These are phyloP conservation scores for Dactylellina sp. DNA, from an alignment of 2,329 filamentous ascomycete genomes.

Conservation along the genomic window DNA sequence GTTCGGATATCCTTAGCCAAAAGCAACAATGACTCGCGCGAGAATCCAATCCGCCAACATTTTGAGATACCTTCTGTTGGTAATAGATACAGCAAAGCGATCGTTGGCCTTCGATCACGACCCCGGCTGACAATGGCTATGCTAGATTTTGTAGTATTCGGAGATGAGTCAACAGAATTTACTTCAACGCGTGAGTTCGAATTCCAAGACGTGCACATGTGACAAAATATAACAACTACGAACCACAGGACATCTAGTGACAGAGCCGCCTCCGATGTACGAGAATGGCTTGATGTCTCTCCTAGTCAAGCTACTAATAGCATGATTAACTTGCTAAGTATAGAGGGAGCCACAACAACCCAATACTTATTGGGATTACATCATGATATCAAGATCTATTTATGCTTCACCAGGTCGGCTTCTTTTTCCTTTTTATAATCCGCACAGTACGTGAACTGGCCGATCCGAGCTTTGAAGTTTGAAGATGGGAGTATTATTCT, in stretches of 20 bases:
- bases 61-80: background rate
- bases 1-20: no score
- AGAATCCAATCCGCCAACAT: no score
- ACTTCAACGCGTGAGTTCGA: slow-evolving; percentile 69
- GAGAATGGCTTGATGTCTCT: slow-evolving; percentile 73
- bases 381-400: slow-evolving; percentile 70
- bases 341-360: slow-evolving; percentile 69
- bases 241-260: slow-evolving; percentile 63
- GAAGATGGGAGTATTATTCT: slow-evolving; percentile 65
- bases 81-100: slow-evolving; percentile 64
- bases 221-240: background rate
- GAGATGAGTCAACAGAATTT: slow-evolving; percentile 73
- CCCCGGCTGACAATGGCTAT: slow-evolving; percentile 68
- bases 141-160: slow-evolving; percentile 71
- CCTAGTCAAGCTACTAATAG: slow-evolving; percentile 66
- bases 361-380: slow-evolving; percentile 71
- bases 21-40: no score
- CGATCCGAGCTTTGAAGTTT: slow-evolving; percentile 70
- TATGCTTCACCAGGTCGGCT: slow-evolving; percentile 73
- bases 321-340: slow-evolving; percentile 68
- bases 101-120: slow-evolving; percentile 71
- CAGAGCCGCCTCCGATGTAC: slow-evolving; percentile 69
- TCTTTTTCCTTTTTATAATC: slow-evolving; percentile 53
- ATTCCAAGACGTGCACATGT: background rate
- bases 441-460: slow-evolving; percentile 68